phyloP scores from a whole-genome alignment of 306 rosid species.

The Glycine soja region DNA sequence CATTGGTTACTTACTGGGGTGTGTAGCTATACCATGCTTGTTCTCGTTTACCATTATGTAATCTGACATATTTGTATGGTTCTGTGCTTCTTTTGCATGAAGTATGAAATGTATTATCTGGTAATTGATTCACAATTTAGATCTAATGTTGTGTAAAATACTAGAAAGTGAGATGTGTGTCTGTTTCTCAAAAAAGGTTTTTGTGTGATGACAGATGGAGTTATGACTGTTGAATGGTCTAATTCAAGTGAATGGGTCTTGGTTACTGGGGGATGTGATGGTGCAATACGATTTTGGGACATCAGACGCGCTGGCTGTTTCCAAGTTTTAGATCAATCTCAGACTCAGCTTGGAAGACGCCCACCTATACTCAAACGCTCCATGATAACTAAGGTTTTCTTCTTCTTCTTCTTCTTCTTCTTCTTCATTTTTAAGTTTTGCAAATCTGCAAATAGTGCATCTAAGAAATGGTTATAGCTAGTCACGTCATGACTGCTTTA shows the following conservation, averaged over 20 bases:
- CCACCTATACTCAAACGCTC: slow-evolving; percentile 70
- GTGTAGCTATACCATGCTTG: too few species aligned
- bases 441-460: too few species aligned
- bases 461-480: too few species aligned
- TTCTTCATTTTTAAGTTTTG: too few species aligned
- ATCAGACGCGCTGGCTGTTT: slow-evolving; percentile 93
- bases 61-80: not conserved
- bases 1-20: not conserved
- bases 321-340: slow-evolving; percentile 84
- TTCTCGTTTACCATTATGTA: not conserved
- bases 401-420: not conserved
- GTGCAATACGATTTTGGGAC: slow-evolving; percentile 98
- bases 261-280: slow-evolving; percentile 95
- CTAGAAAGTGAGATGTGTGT: not conserved
- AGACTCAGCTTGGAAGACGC: slow-evolving; percentile 90
- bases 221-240: slow-evolving; percentile 94
- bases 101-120: not conserved
- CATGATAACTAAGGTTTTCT: slow-evolving; percentile 61
- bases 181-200: not conserved
- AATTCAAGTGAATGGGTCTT: slow-evolving; percentile 90
- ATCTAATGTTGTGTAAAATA: not conserved
- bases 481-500: slow-evolving; percentile 1
- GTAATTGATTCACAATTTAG: not conserved
- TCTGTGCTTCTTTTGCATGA: not conserved
- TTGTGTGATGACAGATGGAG: slow-evolving; percentile 75